Conservation (phyloP, 768 basidiomycete species). For the Serendipita vermifera region DNA sequence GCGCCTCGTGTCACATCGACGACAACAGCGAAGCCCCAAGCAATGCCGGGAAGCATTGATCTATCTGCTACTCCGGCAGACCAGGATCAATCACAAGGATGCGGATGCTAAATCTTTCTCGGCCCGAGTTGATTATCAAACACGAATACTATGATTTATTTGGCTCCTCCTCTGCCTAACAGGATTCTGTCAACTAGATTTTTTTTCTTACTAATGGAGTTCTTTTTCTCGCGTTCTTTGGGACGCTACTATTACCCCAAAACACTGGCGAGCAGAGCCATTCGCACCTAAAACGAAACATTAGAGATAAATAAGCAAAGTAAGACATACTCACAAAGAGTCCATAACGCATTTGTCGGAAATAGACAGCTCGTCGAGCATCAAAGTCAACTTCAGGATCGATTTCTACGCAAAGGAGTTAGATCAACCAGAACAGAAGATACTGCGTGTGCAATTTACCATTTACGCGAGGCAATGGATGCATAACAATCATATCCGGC, state of each 20-base stretch:
- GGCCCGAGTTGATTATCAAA: no score
- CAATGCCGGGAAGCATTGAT: constrained; percentile 9
- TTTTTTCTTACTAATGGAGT: constrained; percentile 6
- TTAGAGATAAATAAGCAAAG: background rate
- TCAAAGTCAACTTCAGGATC: constrained; percentile 98
- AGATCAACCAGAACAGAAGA: constrained; percentile 4
- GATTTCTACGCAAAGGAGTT: constrained; percentile 54
- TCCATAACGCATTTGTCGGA: constrained; percentile 97
- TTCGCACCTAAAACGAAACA: constrained; percentile 41
- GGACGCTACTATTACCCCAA: constrained; percentile 23
- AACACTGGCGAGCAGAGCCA: constrained; percentile 67
- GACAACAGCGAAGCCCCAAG: background rate
- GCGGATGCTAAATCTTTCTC: background rate
- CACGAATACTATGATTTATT: no score
- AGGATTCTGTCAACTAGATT: no score
- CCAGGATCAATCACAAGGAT: background rate
- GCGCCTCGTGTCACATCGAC: background rate
- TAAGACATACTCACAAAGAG: constrained; percentile 63
- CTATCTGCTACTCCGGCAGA: background rate
- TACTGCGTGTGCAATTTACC: constrained; percentile 32
- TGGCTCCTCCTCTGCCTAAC: no score
- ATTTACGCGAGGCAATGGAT: constrained; percentile 89
- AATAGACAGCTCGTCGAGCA: constrained; percentile 84
- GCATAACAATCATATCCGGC: constrained; percentile 98
- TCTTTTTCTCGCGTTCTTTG: background rate